These are phyloP conservation scores for Sextonia rubra DNA, from an alignment of 164 flowering plant species.

Conservation along the genomic window DNA sequence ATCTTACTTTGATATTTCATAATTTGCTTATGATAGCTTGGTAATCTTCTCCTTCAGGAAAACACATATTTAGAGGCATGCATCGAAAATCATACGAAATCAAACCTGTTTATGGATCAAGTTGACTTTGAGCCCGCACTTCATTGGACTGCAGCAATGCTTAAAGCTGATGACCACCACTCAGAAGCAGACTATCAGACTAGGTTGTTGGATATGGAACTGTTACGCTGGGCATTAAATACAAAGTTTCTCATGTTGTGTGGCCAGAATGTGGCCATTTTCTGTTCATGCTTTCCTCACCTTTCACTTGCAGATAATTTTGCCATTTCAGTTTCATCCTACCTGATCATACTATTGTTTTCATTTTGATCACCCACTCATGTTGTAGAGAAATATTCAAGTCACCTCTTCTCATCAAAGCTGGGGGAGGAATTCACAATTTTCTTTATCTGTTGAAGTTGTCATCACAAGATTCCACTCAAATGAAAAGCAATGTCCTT, in stretches of 20 bases:
- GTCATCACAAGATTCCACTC: conserved; percentile 46
- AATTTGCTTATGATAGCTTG: conserved; percentile 1
- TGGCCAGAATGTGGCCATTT: background rate
- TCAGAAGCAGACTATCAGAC: conserved; percentile 26
- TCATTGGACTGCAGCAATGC: conserved; percentile 58
- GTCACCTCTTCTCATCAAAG: conserved; percentile 71
- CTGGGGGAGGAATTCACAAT: conserved; percentile 89
- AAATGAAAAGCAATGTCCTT: conserved; percentile 68
- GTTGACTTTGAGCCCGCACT: conserved; percentile 93
- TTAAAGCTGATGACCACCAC: conserved; percentile 56
- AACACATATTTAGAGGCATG: conserved; percentile 88
- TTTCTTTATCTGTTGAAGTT: conserved; percentile 76
- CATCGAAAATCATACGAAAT: conserved; percentile 92
- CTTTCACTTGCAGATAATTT: background rate
- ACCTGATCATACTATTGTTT: conserved; percentile 9
- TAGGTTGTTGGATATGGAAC: conserved; percentile 33
- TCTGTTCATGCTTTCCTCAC: conserved; percentile 1
- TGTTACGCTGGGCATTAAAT: conserved; percentile 1
- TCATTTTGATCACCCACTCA: conserved; percentile 12
- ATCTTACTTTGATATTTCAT: background rate
- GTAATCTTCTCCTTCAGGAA: conserved; percentile 45
- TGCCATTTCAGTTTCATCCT: background rate
- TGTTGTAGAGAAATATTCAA: conserved; percentile 59
- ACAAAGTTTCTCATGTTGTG: background rate
- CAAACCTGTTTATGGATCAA: conserved; percentile 95